Evolutionary conservation across 169 alveolate species (phyloP).

Genomic region (Miamiensis avidus): DNA sequence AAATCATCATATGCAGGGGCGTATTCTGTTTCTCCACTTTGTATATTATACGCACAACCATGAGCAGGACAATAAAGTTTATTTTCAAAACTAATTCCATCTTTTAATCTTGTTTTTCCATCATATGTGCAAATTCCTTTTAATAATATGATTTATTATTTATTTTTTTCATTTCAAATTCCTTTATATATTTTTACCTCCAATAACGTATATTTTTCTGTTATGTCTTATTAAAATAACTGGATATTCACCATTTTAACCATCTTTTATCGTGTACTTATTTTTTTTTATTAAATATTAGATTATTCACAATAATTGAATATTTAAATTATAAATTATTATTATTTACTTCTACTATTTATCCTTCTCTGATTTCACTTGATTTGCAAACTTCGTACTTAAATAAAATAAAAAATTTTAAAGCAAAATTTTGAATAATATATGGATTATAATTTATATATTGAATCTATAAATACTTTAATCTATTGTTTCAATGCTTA

Average conservation of each 20-base stretch:
- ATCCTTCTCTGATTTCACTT: conserved; percentile 14
- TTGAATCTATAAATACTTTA: neutral
- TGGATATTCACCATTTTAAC: neutral
- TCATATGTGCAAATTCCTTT: conserved; percentile 39
- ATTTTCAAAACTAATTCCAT: conserved; percentile 48
- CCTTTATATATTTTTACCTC: conserved; percentile 11
- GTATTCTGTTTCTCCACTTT: conserved; percentile 39
- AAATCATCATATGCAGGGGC: conserved; percentile 47
- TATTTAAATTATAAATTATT: neutral
- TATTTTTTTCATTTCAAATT: too few relatives aligned
- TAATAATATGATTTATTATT: too few relatives aligned
- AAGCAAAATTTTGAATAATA: too few relatives aligned
- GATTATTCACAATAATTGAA: neutral
- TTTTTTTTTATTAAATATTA: too few relatives aligned
- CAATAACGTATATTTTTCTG: conserved; percentile 40
- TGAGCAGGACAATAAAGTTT: conserved; percentile 43
- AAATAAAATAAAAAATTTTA: neutral
- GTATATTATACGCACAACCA: conserved; percentile 44
- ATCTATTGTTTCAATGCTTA: neutral
- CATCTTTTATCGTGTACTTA: conserved; percentile 15
- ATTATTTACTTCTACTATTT: conserved; percentile 6
- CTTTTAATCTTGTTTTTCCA: conserved; percentile 32
- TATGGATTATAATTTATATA: neutral
- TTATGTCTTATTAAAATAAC: conserved; percentile 25
- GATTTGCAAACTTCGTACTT: conserved; percentile 30